These are phyloP conservation scores for Colletotrichum sp. DNA, from an alignment of 2,329 filamentous ascomycete genomes.

Conservation along the genomic window DNA sequence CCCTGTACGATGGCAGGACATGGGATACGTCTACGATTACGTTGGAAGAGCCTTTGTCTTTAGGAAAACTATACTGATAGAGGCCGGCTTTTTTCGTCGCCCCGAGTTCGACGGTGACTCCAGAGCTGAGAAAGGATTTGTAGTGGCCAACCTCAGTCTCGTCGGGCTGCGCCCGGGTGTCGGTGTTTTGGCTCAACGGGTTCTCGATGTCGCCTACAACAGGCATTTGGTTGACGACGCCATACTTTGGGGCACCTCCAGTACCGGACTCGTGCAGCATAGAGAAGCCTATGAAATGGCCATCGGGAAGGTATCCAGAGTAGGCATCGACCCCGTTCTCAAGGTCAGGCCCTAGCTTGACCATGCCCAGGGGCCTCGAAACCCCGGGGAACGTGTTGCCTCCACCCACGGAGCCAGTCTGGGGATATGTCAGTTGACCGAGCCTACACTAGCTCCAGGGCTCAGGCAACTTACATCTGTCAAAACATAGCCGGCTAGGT, in stretches of 20 bases:
- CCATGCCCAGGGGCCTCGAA: conserved; percentile 51
- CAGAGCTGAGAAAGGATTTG: conserved; percentile 58
- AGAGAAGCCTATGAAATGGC: conserved; percentile 64
- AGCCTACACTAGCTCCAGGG: not conserved
- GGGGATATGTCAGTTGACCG: not conserved
- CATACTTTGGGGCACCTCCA: conserved; percentile 73
- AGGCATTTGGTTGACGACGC: conserved; percentile 66
- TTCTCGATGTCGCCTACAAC: conserved; percentile 54
- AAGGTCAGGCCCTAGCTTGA: conserved; percentile 56
- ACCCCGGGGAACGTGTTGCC: conserved; percentile 58
- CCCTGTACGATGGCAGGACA: conserved; percentile 66
- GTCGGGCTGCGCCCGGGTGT: conserved; percentile 56
- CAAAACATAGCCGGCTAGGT: conserved; percentile 37
- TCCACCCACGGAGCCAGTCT: conserved; percentile 51
- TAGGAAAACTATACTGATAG: conserved; percentile 66
- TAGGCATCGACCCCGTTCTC: conserved; percentile 55
- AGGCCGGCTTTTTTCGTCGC: conserved; percentile 62
- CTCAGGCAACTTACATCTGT: conserved; percentile 33
- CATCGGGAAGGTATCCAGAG: conserved; percentile 55
- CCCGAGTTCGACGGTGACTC: conserved; percentile 61
- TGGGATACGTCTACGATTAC: conserved; percentile 71
- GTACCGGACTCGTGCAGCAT: conserved; percentile 72
- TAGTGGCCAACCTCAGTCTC: conserved; percentile 66
- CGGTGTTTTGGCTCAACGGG: conserved; percentile 58
- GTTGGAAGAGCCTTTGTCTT: conserved; percentile 36